Evolutionary conservation across 2,329 filamentous ascomycete species (phyloP).

Genomic region (Zasmidium citrigriseum): DNA sequence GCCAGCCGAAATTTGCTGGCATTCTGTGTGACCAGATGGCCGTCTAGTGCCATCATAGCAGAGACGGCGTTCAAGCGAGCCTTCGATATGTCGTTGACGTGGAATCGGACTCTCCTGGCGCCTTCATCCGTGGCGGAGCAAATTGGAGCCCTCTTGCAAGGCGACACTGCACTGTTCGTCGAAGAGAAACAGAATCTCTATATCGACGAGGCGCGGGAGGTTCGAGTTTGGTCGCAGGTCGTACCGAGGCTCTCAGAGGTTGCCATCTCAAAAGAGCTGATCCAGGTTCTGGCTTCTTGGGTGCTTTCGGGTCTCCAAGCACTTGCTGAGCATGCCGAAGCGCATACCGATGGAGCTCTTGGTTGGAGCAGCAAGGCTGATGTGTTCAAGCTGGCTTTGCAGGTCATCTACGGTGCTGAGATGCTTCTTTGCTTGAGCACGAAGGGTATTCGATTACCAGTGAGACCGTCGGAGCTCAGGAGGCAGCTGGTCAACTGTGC

Average conservation of each 20-base stretch:
- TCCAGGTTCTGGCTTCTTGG: slow-evolving; percentile 46
- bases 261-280: slow-evolving; percentile 28
- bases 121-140: slow-evolving; percentile 11
- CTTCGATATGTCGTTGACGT: slow-evolving; percentile 23
- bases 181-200: slow-evolving; percentile 96
- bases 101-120: neutral
- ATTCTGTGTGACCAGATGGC: slow-evolving; percentile 33
- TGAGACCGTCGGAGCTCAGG: slow-evolving; percentile 28
- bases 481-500: slow-evolving; percentile 31
- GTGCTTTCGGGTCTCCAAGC: slow-evolving; percentile 50
- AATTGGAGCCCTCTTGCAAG: slow-evolving; percentile 28
- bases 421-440: slow-evolving; percentile 36
- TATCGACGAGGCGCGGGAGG: slow-evolving; percentile 77
- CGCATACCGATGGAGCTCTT: slow-evolving; percentile 62
- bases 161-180: slow-evolving; percentile 73
- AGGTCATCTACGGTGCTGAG: slow-evolving; percentile 45
- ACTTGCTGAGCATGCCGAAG: slow-evolving; percentile 39
- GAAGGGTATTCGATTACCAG: slow-evolving; percentile 18
- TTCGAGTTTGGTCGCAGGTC: slow-evolving; percentile 64
- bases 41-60: slow-evolving; percentile 7
- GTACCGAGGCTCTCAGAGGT: slow-evolving; percentile 40
- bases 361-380: slow-evolving; percentile 68
- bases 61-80: slow-evolving; percentile 21
- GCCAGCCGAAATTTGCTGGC: slow-evolving; percentile 44
- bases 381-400: slow-evolving; percentile 62